These are phyloP conservation scores for Beauveria medogensis DNA, from an alignment of 2,329 filamentous ascomycete genomes.

Conservation along the genomic window DNA sequence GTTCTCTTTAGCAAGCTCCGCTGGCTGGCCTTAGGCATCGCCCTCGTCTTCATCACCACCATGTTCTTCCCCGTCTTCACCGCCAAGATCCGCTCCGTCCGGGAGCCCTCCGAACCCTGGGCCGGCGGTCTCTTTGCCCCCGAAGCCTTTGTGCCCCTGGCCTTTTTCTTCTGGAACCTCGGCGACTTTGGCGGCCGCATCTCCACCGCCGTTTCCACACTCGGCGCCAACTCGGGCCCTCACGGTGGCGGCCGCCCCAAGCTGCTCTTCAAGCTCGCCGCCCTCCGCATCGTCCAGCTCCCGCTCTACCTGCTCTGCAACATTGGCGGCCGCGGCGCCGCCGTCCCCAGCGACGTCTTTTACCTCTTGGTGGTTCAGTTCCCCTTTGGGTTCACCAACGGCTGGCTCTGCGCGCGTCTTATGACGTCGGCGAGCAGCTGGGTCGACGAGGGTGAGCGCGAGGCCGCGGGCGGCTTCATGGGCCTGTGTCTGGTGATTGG, in stretches of 20 bases:
- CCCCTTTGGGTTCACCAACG: slow-evolving; percentile 76
- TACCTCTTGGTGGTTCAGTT: slow-evolving; percentile 80
- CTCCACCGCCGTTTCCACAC: slow-evolving; percentile 47
- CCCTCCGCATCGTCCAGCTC: slow-evolving; percentile 62
- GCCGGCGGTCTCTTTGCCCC: slow-evolving; percentile 56
- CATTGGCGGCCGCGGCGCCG: slow-evolving; percentile 65
- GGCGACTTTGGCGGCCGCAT: slow-evolving; percentile 78
- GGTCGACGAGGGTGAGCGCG: slow-evolving; percentile 74
- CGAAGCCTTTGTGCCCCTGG: slow-evolving; percentile 77
- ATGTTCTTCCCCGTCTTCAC: slow-evolving; percentile 98
- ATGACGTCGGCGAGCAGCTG: slow-evolving; percentile 86
- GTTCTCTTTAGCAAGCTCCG: slow-evolving; percentile 68
- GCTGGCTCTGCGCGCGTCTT: slow-evolving; percentile 75
- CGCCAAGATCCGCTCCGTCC: slow-evolving; percentile 46
- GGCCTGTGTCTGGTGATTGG: slow-evolving; percentile 80
- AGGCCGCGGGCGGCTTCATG: slow-evolving; percentile 93
- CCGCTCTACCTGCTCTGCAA: slow-evolving; percentile 90
- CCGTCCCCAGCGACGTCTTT: slow-evolving; percentile 73
- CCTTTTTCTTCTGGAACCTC: slow-evolving; percentile 87
- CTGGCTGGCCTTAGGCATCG: slow-evolving; percentile 70
- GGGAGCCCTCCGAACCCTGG: slow-evolving; percentile 18
- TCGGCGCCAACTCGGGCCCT: not conserved
- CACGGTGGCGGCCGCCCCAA: slow-evolving; percentile 48
- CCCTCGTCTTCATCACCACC: slow-evolving; percentile 71
- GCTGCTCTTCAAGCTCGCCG: slow-evolving; percentile 57